phyloP scores from a whole-genome alignment of 2,329 filamentous ascomycete species.

The Passalora sequoiae region DNA sequence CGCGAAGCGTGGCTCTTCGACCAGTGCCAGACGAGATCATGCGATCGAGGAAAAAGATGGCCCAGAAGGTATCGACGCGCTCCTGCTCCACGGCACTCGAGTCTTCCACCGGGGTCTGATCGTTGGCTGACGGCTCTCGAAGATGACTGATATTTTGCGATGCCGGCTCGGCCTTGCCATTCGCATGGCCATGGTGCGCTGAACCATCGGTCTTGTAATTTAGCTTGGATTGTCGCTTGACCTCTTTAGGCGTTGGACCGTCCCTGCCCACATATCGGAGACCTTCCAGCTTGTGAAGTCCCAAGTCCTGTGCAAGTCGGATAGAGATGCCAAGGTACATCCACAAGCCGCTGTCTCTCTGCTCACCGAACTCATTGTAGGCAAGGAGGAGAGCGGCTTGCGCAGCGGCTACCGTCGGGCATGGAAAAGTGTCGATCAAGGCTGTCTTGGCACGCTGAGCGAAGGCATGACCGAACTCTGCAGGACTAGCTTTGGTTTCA shows the following conservation, averaged over 20 bases:
- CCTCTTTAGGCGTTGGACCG: conserved; percentile 52
- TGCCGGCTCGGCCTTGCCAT: conserved; percentile 38
- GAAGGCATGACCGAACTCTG: conserved; percentile 71
- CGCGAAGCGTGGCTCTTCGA: conserved; percentile 73
- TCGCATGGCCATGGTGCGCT: conserved; percentile 43
- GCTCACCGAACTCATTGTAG: conserved; percentile 83
- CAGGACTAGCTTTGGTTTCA: conserved; percentile 42
- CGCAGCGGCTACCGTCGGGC: conserved; percentile 74
- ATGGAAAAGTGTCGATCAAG: conserved; percentile 75
- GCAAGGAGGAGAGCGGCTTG: conserved; percentile 79
- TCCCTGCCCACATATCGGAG: conserved; percentile 54
- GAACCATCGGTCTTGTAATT: conserved; percentile 10
- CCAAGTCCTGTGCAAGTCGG: conserved; percentile 73
- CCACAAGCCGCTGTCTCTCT: conserved; percentile 85
- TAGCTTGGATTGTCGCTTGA: conserved; percentile 36
- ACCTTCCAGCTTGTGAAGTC: conserved; percentile 75
- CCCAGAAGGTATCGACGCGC: conserved; percentile 82
- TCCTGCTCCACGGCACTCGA: conserved; percentile 70
- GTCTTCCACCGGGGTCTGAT: conserved; percentile 39
- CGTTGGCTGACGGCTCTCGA: too few species aligned
- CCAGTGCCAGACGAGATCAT: conserved; percentile 85
- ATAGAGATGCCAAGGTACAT: conserved; percentile 90
- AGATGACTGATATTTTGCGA: too few species aligned
- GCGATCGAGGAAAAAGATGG: conserved; percentile 79
- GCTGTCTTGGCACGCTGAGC: conserved; percentile 78